Evolutionary conservation across 306 rosid species (phyloP).

Genomic region (Cicer bijugum): DNA sequence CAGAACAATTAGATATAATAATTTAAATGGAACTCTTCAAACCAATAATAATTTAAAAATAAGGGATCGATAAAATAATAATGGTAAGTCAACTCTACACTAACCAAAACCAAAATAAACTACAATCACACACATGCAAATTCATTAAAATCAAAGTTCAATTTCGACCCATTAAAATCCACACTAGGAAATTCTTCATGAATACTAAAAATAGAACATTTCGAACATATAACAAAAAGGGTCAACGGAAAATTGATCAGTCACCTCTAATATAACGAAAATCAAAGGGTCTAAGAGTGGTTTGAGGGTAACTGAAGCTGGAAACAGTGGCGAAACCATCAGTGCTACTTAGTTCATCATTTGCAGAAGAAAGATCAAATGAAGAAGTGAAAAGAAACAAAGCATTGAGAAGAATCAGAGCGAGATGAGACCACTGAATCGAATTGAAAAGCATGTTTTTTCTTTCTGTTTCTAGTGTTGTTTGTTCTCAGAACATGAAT

Average conservation of each 20-base stretch:
- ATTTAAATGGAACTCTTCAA: constrained; percentile 13
- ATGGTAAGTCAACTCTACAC: background rate
- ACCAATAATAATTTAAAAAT: constrained; percentile 23
- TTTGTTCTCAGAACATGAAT: constrained; percentile 40
- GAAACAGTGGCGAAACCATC: constrained; percentile 64
- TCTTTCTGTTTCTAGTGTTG: constrained; percentile 19
- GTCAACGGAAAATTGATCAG: constrained; percentile 3
- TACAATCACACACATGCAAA: background rate
- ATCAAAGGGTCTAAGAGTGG: constrained; percentile 63
- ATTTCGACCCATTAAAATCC: constrained; percentile 45
- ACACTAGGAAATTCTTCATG: constrained; percentile 1
- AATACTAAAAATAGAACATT: constrained; percentile 23
- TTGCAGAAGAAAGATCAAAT: constrained; percentile 47
- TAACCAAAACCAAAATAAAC: background rate
- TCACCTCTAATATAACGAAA: constrained; percentile 83
- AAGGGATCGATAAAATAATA: background rate
- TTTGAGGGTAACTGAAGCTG: constrained; percentile 74
- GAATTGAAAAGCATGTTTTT: constrained; percentile 60
- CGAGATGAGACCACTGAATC: constrained; percentile 50
- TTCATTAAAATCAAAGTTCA: constrained; percentile 30
- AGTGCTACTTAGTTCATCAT: constrained; percentile 39
- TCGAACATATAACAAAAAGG: constrained; percentile 40
- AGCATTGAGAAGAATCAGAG: constrained; percentile 56
- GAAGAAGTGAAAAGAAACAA: constrained; percentile 50
- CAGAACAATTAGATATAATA: constrained; percentile 10